Conservation (phyloP, 768 basidiomycete species). For the Leccinellum luteum region DNA sequence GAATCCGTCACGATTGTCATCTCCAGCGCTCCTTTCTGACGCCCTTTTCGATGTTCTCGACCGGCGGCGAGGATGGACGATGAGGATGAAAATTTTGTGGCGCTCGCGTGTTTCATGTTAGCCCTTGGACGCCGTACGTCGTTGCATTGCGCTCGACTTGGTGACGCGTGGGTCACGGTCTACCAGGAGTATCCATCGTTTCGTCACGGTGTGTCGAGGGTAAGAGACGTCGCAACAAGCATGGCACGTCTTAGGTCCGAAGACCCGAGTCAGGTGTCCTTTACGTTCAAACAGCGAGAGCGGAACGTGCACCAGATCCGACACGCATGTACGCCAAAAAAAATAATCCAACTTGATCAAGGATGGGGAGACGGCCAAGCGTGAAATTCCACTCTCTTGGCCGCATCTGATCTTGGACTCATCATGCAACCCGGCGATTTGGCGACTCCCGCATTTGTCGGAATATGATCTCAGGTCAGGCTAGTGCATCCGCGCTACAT, state of each 20-base stretch:
- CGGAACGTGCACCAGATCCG: background rate
- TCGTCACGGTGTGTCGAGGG: background rate
- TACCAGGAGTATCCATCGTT: background rate
- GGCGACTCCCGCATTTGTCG: background rate
- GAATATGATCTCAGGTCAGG: background rate
- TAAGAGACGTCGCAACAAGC: background rate
- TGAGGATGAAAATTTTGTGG: background rate
- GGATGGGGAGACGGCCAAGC: background rate
- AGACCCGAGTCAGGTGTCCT: background rate
- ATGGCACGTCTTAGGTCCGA: background rate
- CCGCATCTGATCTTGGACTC: conserved; percentile 6
- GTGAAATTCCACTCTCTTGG: background rate
- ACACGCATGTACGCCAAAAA: too few species aligned
- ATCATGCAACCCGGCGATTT: background rate
- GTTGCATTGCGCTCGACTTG: background rate
- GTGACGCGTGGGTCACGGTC: background rate
- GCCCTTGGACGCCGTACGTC: background rate
- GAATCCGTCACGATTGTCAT: background rate
- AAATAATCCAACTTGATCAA: background rate
- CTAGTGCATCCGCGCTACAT: background rate
- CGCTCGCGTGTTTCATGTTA: background rate
- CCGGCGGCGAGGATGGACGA: background rate
- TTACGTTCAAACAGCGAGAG: background rate
- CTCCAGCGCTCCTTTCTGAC: background rate
- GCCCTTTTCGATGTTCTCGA: background rate